Evolutionary conservation across 2,329 filamentous ascomycete genomes (phyloP).

Genomic region (Monilinia fructigena): DNA sequence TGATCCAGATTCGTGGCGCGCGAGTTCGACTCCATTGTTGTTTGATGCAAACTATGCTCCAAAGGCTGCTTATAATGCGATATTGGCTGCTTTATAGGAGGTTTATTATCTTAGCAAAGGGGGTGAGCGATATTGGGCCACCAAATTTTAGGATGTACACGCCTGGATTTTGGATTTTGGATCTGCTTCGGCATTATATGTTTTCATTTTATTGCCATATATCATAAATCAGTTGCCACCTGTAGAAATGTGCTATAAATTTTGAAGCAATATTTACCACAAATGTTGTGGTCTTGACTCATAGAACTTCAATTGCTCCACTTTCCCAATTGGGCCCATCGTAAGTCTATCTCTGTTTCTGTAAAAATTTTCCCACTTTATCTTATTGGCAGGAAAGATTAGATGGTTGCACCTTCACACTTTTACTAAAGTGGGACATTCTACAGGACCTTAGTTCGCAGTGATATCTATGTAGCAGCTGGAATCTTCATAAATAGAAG

Average conservation of each 20-base stretch:
- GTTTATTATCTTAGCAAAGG: background rate
- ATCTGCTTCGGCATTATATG: background rate
- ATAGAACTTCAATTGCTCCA: background rate
- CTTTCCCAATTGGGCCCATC: too few relatives aligned
- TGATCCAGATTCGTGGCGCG: constrained; percentile 52
- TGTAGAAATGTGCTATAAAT: too few relatives aligned
- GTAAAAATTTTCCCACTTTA: too few relatives aligned
- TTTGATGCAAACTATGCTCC: constrained; percentile 53
- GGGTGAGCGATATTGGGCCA: background rate
- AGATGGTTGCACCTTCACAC: too few relatives aligned
- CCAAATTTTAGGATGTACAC: background rate
- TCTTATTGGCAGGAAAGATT: too few relatives aligned
- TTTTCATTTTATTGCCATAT: background rate
- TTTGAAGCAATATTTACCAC: background rate
- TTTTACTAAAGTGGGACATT: too few relatives aligned
- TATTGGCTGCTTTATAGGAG: constrained; percentile 24
- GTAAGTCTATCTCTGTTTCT: too few relatives aligned
- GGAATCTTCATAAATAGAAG: too few relatives aligned
- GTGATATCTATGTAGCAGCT: too few relatives aligned
- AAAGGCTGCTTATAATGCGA: constrained; percentile 52
- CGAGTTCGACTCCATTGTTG: constrained; percentile 51
- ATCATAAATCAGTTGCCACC: too few relatives aligned
- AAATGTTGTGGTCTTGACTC: too few relatives aligned
- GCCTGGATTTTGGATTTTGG: background rate
- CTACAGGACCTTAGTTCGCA: too few relatives aligned